Evolutionary conservation across 2,329 filamentous ascomycete species (phyloP), one percentile per base, ranked within the genome.

Genomic region (Graphilbum sp.): DNA sequence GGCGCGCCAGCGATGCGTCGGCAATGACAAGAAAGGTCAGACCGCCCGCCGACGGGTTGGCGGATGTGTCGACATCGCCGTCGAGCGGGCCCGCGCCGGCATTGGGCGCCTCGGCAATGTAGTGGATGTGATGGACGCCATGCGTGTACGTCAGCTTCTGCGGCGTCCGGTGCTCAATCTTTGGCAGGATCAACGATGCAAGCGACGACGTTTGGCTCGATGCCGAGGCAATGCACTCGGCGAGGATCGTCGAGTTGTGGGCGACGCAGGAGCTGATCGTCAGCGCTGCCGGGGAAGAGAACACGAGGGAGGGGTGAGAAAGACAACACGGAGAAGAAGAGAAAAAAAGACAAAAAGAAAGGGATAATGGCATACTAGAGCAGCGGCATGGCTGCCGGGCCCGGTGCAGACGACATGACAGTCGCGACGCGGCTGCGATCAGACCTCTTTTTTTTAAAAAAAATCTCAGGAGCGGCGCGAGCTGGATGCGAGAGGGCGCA

Each of bases 131-230:
- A 58, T 92, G 78, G 43, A 78, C 67, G 61, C 86, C 82, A 59
- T 95, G 86, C 31, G 85, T 92, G 64, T 93, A 95, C 39, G 88
- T 96, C 47, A 93, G 74, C 61, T 95, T 95, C 54, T 93, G 77
- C 1, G 86, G 69, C 23, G 69, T 64, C 46, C 67, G 62, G 63
- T 98, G 90, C 40, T 71, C 69, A 66, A 98, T 93, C 59, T 94
- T 94, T 41, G 92, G 90, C 33, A 98, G 84, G 63, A 98, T 86
- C 50, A 95, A 68, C 33, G 86, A 90, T 48, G 88, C 85, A 50
- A 96, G 80, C 12, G 80, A 86, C 5, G 85, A 86, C 41, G 84
- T 82, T 48, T 84, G 76, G 32, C 79, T 84, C 10, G 81, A 78
- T 44, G 86, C 81, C 2, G 85, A 85, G 25, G 84, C 78, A 35